A percentile compares a stretch with the other conserved stretches of the same genome.
Conservation (phyloP, 176 grass and related monocot species). For the Secale cereale region DNA sequence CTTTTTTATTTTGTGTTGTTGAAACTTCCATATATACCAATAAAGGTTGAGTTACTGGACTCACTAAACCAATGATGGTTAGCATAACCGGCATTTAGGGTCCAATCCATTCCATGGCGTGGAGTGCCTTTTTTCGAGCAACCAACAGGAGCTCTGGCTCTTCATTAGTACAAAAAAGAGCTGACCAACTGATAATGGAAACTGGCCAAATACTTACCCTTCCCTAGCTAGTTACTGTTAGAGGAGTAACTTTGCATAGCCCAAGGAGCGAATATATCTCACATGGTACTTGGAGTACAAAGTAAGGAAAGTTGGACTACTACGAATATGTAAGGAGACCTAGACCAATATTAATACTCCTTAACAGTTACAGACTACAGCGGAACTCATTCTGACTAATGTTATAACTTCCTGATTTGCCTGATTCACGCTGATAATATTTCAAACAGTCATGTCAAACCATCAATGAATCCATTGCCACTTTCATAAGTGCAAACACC, state of each 20-base stretch:
- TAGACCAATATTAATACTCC: background rate
- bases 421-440: background rate
- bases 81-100: background rate
- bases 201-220: background rate
- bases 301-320: background rate
- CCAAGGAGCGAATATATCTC: background rate
- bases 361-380: background rate
- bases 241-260: no score
- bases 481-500: constrained; percentile 14
- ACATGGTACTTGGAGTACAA: background rate
- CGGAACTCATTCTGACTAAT: background rate
- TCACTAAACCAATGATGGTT: background rate
- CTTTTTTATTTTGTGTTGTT: background rate
- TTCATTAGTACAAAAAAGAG: background rate
- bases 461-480: background rate
- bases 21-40: background rate
- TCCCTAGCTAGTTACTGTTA: background rate
- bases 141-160: background rate
- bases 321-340: background rate
- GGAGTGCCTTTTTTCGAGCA: background rate
- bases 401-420: background rate
- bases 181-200: background rate
- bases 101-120: background rate
- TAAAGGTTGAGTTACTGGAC: background rate
- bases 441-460: background rate